A percentile compares a stretch with the other conserved stretches of the same genome.
Evolutionary conservation across 73 alveolate genomes (phyloP).

Genomic region (Uronychia setigera): DNA sequence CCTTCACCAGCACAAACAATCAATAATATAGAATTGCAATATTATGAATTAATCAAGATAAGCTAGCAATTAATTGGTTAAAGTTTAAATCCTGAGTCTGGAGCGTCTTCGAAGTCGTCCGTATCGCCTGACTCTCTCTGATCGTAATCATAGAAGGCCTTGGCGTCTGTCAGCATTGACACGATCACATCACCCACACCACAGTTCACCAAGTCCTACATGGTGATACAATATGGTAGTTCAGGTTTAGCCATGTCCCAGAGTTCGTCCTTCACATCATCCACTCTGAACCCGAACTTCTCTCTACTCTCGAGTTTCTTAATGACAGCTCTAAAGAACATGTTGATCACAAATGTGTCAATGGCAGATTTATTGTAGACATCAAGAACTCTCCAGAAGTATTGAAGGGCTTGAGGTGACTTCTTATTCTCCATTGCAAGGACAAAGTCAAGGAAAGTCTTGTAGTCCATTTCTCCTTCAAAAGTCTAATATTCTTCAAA

Average conservation of each 20-base stretch:
- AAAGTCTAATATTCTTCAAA: conserved; percentile 95
- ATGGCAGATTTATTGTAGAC: conserved; percentile 88
- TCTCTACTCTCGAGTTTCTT: conserved; percentile 81
- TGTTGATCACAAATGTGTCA: conserved; percentile 93
- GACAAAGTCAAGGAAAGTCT: conserved; percentile 97
- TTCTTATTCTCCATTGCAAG: conserved; percentile 99
- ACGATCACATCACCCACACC: conserved; percentile 90
- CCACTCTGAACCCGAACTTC: conserved; percentile 88
- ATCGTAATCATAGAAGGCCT: conserved; percentile 99
- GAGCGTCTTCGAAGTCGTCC: conserved; percentile 86
- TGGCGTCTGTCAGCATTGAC: conserved; percentile 96
- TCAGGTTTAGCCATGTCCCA: conserved; percentile 96
- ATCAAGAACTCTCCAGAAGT: conserved; percentile 89
- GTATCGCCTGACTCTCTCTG: conserved; percentile 96
- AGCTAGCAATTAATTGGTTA: too few species aligned
- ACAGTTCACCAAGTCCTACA: conserved; percentile 79
- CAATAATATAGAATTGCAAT: too few species aligned
- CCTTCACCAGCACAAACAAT: too few species aligned
- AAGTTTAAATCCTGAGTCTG: too few species aligned
- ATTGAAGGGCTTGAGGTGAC: conserved; percentile 85
- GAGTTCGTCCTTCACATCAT: conserved; percentile 94
- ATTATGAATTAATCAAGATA: too few species aligned
- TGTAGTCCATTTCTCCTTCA: conserved; percentile 98
- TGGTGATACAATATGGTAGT: conserved; percentile 79
- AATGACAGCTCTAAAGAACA: conserved; percentile 91